Evolutionary conservation across 345 rosid genomes (phyloP).

Genomic region (Linum trigynum): DNA sequence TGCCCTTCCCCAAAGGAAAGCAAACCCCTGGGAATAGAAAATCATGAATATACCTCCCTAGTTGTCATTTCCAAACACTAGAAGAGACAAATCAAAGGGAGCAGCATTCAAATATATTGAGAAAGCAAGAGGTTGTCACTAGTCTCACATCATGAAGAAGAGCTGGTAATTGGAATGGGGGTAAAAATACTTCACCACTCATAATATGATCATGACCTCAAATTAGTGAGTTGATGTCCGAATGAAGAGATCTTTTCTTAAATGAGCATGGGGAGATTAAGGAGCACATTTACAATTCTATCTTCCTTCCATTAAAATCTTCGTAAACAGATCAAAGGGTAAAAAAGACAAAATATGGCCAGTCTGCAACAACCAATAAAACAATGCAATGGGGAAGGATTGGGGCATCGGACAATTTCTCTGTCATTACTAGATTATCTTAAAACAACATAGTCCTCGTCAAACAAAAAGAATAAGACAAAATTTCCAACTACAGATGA

Average conservation of each 20-base stretch:
- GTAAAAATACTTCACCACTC: background rate
- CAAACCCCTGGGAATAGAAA: conserved; percentile 52
- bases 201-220: background rate
- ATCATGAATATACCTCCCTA: too few relatives aligned
- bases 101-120: too few relatives aligned
- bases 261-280: background rate
- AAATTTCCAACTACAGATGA: too few relatives aligned
- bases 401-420: background rate
- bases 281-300: background rate
- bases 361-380: background rate
- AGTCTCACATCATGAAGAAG: too few relatives aligned
- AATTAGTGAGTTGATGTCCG: background rate
- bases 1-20: conserved; percentile 97
- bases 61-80: too few relatives aligned
- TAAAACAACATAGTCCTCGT: background rate
- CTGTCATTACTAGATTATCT: background rate
- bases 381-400: background rate
- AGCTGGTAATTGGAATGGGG: background rate
- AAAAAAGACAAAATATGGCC: background rate
- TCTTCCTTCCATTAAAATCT: background rate
- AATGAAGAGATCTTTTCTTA: too few relatives aligned
- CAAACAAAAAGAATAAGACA: background rate
- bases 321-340: background rate
- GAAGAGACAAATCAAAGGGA: too few relatives aligned
- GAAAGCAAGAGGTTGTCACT: too few relatives aligned